phyloP scores from a whole-genome alignment of 1,139 yeast species.

The Taphrina flavorubra region DNA sequence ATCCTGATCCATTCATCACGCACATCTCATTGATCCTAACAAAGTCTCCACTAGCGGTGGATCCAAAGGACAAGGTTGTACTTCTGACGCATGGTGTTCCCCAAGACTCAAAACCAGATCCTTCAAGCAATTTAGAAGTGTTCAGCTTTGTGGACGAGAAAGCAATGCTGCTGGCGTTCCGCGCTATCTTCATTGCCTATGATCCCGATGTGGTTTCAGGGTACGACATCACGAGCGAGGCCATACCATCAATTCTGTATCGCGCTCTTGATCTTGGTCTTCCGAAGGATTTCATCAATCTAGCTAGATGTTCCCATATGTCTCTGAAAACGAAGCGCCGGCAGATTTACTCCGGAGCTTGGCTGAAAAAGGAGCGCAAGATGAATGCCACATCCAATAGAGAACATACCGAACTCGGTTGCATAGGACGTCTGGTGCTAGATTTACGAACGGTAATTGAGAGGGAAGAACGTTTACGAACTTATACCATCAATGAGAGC shows the following conservation, averaged over 20 bases:
- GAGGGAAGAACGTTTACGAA: conserved; percentile 37
- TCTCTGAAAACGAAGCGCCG: conserved; percentile 36
- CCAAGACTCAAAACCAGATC: neutral
- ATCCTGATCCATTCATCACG: conserved; percentile 23
- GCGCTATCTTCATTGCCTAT: conserved; percentile 23
- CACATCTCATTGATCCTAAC: conserved; percentile 14
- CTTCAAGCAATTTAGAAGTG: neutral
- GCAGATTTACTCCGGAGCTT: conserved; percentile 35
- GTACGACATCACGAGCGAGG: conserved; percentile 36
- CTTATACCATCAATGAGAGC: conserved; percentile 37
- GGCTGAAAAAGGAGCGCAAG: conserved; percentile 37
- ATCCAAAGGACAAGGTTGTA: neutral
- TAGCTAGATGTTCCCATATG: conserved; percentile 24
- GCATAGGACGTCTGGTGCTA: conserved; percentile 33
- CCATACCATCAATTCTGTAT: conserved; percentile 31
- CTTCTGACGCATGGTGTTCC: conserved; percentile 25
- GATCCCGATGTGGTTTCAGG: conserved; percentile 39
- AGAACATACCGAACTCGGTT: conserved; percentile 38
- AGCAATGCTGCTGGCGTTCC: conserved; percentile 24
- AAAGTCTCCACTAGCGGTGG: conserved; percentile 4
- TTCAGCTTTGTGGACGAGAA: conserved; percentile 14
- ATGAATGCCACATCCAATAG: conserved; percentile 36
- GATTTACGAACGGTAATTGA: conserved; percentile 34
- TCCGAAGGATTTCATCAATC: conserved; percentile 24
- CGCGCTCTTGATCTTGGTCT: conserved; percentile 33